These are phyloP conservation scores for Detonula confervacea DNA, from an alignment of 352 stramenopile genomes.

Conservation along the genomic window DNA sequence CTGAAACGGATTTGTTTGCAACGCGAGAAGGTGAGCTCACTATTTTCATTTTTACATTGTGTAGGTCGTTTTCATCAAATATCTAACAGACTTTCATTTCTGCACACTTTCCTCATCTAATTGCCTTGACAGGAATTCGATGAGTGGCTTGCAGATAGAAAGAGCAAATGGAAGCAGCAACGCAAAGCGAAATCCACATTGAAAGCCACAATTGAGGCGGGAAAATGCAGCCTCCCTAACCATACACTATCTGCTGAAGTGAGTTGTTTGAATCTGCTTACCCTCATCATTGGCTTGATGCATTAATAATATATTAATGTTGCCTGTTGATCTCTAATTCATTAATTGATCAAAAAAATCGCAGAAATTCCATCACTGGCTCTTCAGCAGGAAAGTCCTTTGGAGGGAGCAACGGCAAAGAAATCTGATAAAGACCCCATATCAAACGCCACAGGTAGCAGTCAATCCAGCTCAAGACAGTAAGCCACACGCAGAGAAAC, in stretches of 20 bases:
- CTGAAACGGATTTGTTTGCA: slow-evolving; percentile 10
- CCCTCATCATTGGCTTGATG: not conserved
- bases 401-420: not conserved
- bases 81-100: too few relatives aligned
- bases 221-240: not conserved
- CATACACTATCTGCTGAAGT: not conserved
- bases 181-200: not conserved
- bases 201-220: not conserved
- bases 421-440: not conserved
- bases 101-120: not conserved
- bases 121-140: slow-evolving; percentile 8
- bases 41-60: not conserved
- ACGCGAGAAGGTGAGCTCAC: slow-evolving; percentile 13
- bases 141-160: slow-evolving; percentile 22
- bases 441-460: not conserved
- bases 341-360: not conserved
- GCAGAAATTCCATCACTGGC: slow-evolving; percentile 1
- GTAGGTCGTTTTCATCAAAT: not conserved
- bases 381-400: not conserved
- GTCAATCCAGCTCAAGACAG: not conserved
- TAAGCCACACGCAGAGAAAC: not conserved
- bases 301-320: too few relatives aligned
- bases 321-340: not conserved
- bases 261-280: not conserved
- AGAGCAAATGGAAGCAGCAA: slow-evolving; percentile 15